phyloP scores from a whole-genome alignment of 768 basidiomycete species.

The Lyophyllum atratum region DNA sequence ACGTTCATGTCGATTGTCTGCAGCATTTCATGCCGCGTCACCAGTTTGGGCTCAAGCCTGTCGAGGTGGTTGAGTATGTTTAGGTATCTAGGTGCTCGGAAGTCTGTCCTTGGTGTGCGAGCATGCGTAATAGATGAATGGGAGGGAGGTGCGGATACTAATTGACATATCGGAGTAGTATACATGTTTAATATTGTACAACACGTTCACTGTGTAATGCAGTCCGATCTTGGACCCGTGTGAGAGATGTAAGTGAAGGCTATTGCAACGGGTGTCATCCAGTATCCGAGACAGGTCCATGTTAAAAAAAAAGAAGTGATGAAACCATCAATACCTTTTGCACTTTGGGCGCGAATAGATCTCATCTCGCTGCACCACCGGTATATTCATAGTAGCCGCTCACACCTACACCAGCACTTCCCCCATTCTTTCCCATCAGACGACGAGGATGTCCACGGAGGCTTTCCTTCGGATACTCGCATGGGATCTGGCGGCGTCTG shows the following conservation, averaged over 20 bases:
- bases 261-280: too few species aligned
- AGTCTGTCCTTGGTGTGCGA: background rate
- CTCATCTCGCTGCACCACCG: background rate
- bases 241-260: too few species aligned
- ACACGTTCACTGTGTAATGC: too few species aligned
- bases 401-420: background rate
- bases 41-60: slow-evolving; percentile 16
- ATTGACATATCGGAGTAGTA: too few species aligned
- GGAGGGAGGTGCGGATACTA: too few species aligned
- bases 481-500: background rate
- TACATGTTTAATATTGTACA: too few species aligned
- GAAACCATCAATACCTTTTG: too few species aligned
- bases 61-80: slow-evolving; percentile 10
- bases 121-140: background rate
- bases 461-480: background rate
- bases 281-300: too few species aligned
- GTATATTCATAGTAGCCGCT: background rate
- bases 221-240: too few species aligned
- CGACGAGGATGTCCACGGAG: background rate
- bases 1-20: slow-evolving; percentile 15
- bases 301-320: too few species aligned
- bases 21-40: slow-evolving; percentile 17
- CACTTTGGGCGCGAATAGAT: too few species aligned
- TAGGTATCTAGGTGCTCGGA: background rate
- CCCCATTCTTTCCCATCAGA: background rate